Evolutionary conservation across 176 grass and related monocot species (phyloP).

Genomic region (Oryza nivara): DNA sequence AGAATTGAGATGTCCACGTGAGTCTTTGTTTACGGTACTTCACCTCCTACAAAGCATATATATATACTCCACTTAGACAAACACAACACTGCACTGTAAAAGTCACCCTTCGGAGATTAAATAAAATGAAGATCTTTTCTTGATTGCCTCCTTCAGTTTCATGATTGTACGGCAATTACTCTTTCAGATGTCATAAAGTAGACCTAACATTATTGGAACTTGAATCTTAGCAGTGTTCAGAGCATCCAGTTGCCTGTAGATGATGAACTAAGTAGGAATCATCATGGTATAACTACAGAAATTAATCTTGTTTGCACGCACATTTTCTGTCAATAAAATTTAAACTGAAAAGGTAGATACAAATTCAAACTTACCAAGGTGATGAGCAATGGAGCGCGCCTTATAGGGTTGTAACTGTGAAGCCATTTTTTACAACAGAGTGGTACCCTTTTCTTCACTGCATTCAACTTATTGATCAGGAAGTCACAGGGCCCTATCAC

Average conservation of each 20-base stretch:
- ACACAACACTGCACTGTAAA: background rate
- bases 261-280: background rate
- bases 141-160: constrained; percentile 19
- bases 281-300: background rate
- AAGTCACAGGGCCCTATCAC: background rate
- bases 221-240: background rate
- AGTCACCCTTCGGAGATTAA: background rate
- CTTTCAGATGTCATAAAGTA: constrained; percentile 5
- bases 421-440: background rate
- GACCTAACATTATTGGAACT: constrained; percentile 9
- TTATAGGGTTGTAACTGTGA: background rate
- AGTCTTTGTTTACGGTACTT: constrained; percentile 1
- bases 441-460: background rate
- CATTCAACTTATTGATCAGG: background rate
- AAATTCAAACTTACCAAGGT: constrained; percentile 28
- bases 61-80: constrained; percentile 11
- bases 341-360: background rate
- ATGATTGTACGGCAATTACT: constrained; percentile 19
- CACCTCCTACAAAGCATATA: background rate
- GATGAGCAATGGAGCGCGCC: background rate
- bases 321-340: background rate
- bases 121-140: background rate
- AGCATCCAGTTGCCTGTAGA: background rate
- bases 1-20: constrained; percentile 8
- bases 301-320: background rate